Base-by-base conservation (phyloP, 2,329 filamentous ascomycete genomes). In the Cercospora zeae-maydis region DNA sequence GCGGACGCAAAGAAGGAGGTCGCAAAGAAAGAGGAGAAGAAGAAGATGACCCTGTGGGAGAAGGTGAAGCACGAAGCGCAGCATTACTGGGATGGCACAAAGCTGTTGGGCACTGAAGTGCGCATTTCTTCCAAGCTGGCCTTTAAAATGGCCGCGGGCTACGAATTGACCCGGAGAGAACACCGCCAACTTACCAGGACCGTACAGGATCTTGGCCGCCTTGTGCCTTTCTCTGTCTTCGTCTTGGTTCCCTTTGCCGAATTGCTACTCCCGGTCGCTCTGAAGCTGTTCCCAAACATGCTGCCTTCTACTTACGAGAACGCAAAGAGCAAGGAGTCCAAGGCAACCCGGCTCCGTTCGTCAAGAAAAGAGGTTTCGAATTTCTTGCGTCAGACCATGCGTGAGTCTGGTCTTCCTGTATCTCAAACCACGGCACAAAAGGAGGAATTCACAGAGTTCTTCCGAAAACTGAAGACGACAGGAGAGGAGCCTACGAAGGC, bases 41-140 rank as follows among this genome's bases (percentile, higher is more conserved):
- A 93, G 81, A 97, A 96, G 75, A 79, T 96, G 78, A 96, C 93
- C 0, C 55, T 98, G 1, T 89, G 87, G 78, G 91, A 98, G 76
- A 96, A 93, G 80, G 88, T 99, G 74, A 99, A 96, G 84, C 93
- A 96, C 77, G 95, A 99, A 78, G 84, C 83, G 13, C 86, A 88
- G 66, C 95, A 99, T 77, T 99, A 99, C 80, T 98, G 95, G 93
- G 95, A 99, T 78, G 95, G 95, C 64, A 98, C 92, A 30, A 99
- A 99, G 79, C 83, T 99, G 72, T 82, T 99, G 69, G 93, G 89
- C 21, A 90, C 92, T 1, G 95, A 99, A 79, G 88, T 98, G 75
- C 91, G 83, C 78, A 99, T 99, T 76, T 98, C 93, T 77, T 91
- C 90, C 65, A 89, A 89, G 66, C 81, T 99, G 69, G 95, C 93